Conservation (phyloP, 1,139 yeast genomes). For the Scheffersomyces titani region DNA sequence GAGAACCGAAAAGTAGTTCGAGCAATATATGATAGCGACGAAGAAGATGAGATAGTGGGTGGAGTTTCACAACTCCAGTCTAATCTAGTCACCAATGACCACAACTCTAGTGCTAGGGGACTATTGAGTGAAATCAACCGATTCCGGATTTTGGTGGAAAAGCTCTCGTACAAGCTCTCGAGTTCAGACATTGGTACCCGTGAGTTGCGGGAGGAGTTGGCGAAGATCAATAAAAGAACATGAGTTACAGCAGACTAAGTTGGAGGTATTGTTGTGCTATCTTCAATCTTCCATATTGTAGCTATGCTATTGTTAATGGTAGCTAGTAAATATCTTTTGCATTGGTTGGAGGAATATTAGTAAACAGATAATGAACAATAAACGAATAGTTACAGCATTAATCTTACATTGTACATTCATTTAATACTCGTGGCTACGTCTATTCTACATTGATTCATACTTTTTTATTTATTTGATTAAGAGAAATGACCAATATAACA, state of each 20-base stretch:
- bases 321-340: no score
- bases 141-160: conserved; percentile 36
- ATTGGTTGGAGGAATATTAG: neutral
- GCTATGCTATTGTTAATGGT: neutral
- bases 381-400: neutral
- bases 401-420: no score
- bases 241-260: neutral
- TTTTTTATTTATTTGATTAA: neutral
- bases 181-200: neutral
- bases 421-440: neutral
- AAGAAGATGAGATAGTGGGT: conserved; percentile 7
- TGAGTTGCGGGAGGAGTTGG: neutral
- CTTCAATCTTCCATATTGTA: neutral
- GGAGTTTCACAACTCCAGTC: conserved; percentile 10
- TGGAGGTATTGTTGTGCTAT: neutral
- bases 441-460: neutral
- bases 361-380: neutral
- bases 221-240: neutral
- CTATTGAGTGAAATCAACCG: conserved; percentile 26
- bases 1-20: conserved; percentile 6
- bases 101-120: conserved; percentile 4
- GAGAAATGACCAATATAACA: conserved; percentile 7
- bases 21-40: conserved; percentile 22
- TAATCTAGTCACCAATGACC: conserved; percentile 10
- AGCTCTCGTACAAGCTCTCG: conserved; percentile 17